Percentiles rank a stretch among this genome's conserved stretches.
phyloP scores from a whole-genome alignment of 1,284 basidiomycete genomes.

The Rhodotorula sp. region DNA sequence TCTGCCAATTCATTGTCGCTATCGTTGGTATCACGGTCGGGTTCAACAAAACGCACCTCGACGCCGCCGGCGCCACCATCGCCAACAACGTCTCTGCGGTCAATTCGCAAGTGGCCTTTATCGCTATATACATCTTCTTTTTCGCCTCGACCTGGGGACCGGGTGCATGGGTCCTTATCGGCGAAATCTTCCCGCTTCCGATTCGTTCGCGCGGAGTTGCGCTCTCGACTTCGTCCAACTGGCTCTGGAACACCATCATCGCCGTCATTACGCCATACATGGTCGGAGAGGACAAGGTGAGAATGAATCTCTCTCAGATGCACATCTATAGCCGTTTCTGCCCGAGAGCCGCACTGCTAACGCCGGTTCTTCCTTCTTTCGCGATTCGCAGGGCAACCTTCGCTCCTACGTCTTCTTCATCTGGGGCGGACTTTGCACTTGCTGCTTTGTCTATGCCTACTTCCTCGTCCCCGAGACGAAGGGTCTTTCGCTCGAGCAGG shows the following conservation, averaged over 20 bases:
- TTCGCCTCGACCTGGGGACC: conserved; percentile 45
- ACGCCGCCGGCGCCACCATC: conserved; percentile 26
- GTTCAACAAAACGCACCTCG: conserved; percentile 32
- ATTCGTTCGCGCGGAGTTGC: conserved; percentile 45
- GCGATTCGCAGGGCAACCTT: conserved; percentile 34
- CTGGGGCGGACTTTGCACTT: conserved; percentile 43
- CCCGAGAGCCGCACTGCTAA: too few species aligned
- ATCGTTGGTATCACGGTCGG: conserved; percentile 43
- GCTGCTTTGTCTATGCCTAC: conserved; percentile 46
- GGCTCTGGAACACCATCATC: conserved; percentile 50
- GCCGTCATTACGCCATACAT: conserved; percentile 39
- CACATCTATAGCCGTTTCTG: too few species aligned
- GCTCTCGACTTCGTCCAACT: conserved; percentile 48
- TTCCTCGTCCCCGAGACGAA: conserved; percentile 48
- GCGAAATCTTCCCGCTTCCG: conserved; percentile 42
- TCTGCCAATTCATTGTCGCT: conserved; percentile 46
- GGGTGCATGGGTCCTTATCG: conserved; percentile 41
- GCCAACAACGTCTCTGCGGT: conserved; percentile 43
- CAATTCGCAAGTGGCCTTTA: conserved; percentile 46
- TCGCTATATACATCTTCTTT: conserved; percentile 47
- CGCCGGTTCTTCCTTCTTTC: too few species aligned
- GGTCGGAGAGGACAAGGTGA: conserved; percentile 28
- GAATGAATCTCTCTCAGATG: too few species aligned
- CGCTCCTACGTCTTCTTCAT: conserved; percentile 45
- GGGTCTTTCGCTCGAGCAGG: conserved; percentile 49